Evolutionary conservation across 1,284 basidiomycete genomes (phyloP).

Genomic region (Macrocystidia cucumis): DNA sequence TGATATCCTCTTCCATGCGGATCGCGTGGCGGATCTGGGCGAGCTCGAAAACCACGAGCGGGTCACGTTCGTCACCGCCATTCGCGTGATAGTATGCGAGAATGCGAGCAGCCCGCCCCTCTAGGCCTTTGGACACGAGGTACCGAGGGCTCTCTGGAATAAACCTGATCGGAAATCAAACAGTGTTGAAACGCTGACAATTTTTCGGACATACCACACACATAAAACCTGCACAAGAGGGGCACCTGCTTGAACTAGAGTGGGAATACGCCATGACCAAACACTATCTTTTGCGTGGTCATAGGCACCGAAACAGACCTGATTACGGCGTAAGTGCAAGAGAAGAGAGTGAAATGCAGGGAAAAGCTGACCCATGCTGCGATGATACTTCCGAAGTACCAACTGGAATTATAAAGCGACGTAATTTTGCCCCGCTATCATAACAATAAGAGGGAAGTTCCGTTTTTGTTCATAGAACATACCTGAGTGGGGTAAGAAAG

Average conservation of each 20-base stretch:
- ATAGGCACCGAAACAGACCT: conserved; percentile 50
- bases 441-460: conserved; percentile 2
- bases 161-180: conserved; percentile 30
- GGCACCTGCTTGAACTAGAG: conserved; percentile 57
- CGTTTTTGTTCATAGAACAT: conserved; percentile 10
- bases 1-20: conserved; percentile 45
- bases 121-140: conserved; percentile 54
- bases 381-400: conserved; percentile 59
- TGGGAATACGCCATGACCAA: conserved; percentile 67
- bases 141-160: conserved; percentile 67
- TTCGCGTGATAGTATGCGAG: conserved; percentile 62
- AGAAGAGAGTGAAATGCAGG: neutral
- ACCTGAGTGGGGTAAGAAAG: conserved; percentile 68
- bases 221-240: conserved; percentile 52
- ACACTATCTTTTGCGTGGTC: conserved; percentile 32
- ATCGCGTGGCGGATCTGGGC: conserved; percentile 60
- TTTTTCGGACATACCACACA: conserved; percentile 31
- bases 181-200: neutral
- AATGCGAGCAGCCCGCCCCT: conserved; percentile 40
- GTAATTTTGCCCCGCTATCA: conserved; percentile 49
- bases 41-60: conserved; percentile 50
- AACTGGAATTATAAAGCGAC: conserved; percentile 53
- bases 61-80: conserved; percentile 40
- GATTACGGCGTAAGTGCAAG: conserved; percentile 2
- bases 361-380: conserved; percentile 38